phyloP scores from a whole-genome alignment of 148 eudicot species.

The Pharnaceum exiguum region DNA sequence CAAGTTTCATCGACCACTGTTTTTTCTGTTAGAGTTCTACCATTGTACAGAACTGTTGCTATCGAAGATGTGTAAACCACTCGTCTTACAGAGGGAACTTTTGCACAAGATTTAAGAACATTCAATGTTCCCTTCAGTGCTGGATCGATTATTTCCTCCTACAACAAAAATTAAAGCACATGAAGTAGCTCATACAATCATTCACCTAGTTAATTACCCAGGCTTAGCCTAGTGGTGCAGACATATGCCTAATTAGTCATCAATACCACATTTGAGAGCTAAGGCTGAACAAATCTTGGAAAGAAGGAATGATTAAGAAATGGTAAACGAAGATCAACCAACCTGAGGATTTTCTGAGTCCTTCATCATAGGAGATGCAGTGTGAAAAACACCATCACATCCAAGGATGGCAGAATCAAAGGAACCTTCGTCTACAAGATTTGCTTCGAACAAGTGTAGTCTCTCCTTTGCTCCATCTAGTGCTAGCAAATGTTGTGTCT shows the following conservation, averaged over 20 bases:
- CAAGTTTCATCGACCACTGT: slow-evolving; percentile 43
- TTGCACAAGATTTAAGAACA: slow-evolving; percentile 44
- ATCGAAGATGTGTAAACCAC: slow-evolving; percentile 46
- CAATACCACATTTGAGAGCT: too few species aligned
- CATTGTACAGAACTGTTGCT: slow-evolving; percentile 19
- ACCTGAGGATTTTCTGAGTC: slow-evolving; percentile 37
- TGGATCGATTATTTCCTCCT: slow-evolving; percentile 49
- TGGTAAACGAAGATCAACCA: background rate
- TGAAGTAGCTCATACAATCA: background rate
- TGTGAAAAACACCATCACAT: slow-evolving; percentile 41
- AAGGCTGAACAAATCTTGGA: too few species aligned
- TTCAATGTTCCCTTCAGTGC: slow-evolving; percentile 58
- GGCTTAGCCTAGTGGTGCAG: too few species aligned
- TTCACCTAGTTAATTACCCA: too few species aligned
- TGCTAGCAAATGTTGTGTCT: slow-evolving; percentile 26
- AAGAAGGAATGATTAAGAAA: too few species aligned
- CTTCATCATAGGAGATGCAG: slow-evolving; percentile 35
- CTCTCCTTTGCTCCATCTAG: slow-evolving; percentile 44
- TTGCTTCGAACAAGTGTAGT: slow-evolving; percentile 30
- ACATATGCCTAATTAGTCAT: too few species aligned
- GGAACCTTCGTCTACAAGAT: slow-evolving; percentile 28
- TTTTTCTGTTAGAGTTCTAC: slow-evolving; percentile 19
- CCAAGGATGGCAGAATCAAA: slow-evolving; percentile 40
- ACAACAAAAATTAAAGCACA: background rate
- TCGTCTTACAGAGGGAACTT: slow-evolving; percentile 31